Evolutionary conservation across 1,284 basidiomycete species (phyloP), one percentile per base, ranked within the genome.

Genomic region (Fomes fomentarius): DNA sequence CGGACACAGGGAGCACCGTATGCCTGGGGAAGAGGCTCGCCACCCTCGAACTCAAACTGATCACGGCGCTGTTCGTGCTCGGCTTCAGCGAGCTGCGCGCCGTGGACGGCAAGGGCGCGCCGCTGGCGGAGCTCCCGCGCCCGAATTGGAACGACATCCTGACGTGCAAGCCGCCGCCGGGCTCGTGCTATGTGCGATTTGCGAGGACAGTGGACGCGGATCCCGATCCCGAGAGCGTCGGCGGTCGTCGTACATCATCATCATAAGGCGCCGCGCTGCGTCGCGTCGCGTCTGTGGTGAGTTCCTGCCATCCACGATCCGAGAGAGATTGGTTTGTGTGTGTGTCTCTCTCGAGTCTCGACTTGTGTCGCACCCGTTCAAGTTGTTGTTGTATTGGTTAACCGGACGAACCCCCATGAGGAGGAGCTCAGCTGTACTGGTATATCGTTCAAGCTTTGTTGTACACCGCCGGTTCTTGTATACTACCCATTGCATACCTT

Each of bases 61-160:
- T 88, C 50, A 75, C 80, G 15, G 81, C 86, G 48, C 79, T 86
- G 74, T 77, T 89, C 64, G 67, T 87, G 26, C 72, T 88, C 41
- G 80, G 80, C 24, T 85, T 83, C 65, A 31, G 52, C 44, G 78
- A 80, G 56, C 80, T 83, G 63, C 70, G 68, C 37, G 70, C 82
- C 48, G 80, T 87, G 7, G 82, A 86, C 64, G 68, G 68, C 26
- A 65, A 63, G 33, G 87, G 84, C 35, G 69, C 73, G 57, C 67
- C 65, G 22, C 74, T 75, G 19, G 68, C 72, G 52, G 69, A 70
- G 30, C 69, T 77, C 4, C 87, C 86, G 26, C 74, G 68, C 35
- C 87, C 88, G 14, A 84, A 90, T 63, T 90, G 88, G 87, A 89
- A 90, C 69, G 87, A 90, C 65, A 79, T 80, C 52, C 74, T 87